These are phyloP conservation scores for Mycena leptocephala DNA, from an alignment of 768 basidiomycete species.

Conservation along the genomic window DNA sequence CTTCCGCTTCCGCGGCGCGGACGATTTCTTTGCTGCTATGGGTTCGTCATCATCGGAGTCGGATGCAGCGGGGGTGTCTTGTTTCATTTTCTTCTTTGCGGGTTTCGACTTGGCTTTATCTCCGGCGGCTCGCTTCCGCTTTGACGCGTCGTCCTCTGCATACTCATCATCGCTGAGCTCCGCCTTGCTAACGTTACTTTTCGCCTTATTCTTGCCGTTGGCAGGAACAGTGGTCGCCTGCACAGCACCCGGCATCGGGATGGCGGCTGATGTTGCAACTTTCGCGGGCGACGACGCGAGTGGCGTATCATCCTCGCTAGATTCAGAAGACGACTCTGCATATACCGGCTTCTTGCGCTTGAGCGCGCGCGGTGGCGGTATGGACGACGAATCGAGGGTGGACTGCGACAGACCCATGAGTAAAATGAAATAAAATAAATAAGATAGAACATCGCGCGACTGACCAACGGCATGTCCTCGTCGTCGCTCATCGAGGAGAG, in stretches of 20 bases:
- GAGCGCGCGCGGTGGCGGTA: conserved; percentile 53
- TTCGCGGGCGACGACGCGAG: conserved; percentile 84
- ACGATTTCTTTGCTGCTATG: conserved; percentile 54
- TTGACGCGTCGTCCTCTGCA: conserved; percentile 61
- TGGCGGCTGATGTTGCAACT: conserved; percentile 53
- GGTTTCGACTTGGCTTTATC: conserved; percentile 75
- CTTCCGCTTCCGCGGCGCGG: conserved; percentile 59
- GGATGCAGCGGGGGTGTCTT: conserved; percentile 59
- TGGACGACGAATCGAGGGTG: conserved; percentile 61
- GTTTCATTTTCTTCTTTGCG: conserved; percentile 77
- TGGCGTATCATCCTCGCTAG: conserved; percentile 82
- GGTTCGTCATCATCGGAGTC: conserved; percentile 58
- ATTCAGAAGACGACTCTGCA: conserved; percentile 62
- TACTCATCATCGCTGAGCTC: conserved; percentile 54
- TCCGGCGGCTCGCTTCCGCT: conserved; percentile 67
- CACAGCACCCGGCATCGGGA: conserved; percentile 60
- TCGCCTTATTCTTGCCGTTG: conserved; percentile 59
- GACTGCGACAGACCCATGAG: conserved; percentile 68
- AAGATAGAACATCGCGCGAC: conserved; percentile 44
- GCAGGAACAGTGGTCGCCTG: conserved; percentile 54
- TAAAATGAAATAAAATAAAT: conserved; percentile 41
- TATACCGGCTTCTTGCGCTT: conserved; percentile 77
- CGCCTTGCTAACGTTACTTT: conserved; percentile 52
- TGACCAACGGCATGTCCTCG: conserved; percentile 81
- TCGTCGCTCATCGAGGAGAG: conserved; percentile 76